Base-by-base conservation (phyloP, 768 basidiomycete species). In the Trametes elegans region DNA sequence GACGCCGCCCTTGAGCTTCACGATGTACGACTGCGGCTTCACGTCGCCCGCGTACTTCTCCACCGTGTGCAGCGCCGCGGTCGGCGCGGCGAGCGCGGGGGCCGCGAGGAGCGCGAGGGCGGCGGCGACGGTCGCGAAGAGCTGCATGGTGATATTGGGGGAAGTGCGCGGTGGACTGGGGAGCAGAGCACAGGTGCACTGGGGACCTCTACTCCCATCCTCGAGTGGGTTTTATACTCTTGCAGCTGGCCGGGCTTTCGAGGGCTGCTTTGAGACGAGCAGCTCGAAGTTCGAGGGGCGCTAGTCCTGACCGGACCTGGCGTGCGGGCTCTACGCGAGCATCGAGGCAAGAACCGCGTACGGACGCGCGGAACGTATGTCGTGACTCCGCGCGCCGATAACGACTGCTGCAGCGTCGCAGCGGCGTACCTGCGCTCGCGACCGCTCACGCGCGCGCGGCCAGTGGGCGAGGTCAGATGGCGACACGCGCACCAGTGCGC, bases 1-100 rank as follows among this genome's bases (percentile, higher is more conserved):
- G 40, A 57, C 59, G 34, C 48, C 58, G 19, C 43, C 44, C 60
- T 64, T 63, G 41, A 67, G 59, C 36, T 52, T 58, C 51, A 67
- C 60, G 44, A 65, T 65, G 52, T 63, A 65, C 26, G 53, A 56
- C 26, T 49, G 26, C 11, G 42, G 26, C 49, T 54, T 61, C 27
- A 21, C 50, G 11, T 55, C 38, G 21, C 62, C 64, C 19, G 32
- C 54, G 49, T 44, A 64, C 39, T 34, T 59, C 42, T 52, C 41
- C 26, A 52, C 34, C 5, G 41, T 43, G 23, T 27, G 41, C n/a
- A 52, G 32, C 16, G 50, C 26, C 16, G 50, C 21, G 32, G 50
- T 44, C 21, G 50, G 41, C 23, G 42, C 42, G n/a, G 41, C 42
- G 34, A 43, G 36, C 23, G 44, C 19, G 13, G 50, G 49, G 14